Evolutionary conservation across 331 rosid species (phyloP).

Genomic region (Spiraea crenata): DNA sequence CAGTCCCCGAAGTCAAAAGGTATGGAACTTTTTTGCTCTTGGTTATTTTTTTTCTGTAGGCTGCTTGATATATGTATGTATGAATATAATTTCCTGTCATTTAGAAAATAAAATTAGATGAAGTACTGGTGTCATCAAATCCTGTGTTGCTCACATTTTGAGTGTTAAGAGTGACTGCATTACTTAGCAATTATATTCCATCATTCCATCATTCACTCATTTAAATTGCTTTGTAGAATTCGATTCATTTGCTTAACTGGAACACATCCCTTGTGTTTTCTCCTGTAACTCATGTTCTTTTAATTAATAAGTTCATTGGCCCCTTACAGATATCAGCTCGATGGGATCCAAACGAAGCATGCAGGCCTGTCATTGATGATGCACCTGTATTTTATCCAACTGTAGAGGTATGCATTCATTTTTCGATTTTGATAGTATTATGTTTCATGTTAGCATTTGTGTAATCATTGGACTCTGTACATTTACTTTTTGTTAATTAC

Average conservation of each 20-base stretch:
- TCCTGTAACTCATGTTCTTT: not conserved
- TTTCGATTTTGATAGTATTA: slow-evolving; percentile 9
- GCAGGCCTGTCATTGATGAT: slow-evolving; percentile 72
- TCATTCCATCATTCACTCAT: not conserved
- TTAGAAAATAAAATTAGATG: not conserved
- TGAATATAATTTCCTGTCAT: not conserved
- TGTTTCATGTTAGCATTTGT: not conserved
- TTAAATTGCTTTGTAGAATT: slow-evolving; percentile 2
- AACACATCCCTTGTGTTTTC: slow-evolving; percentile 1
- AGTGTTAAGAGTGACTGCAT: not conserved
- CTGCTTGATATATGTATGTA: not conserved
- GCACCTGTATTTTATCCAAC: slow-evolving; percentile 91
- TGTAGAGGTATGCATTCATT: slow-evolving; percentile 47
- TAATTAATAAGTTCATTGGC: slow-evolving; percentile 20
- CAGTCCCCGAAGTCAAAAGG: slow-evolving; percentile 43
- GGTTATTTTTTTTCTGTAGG: not conserved
- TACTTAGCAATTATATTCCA: not conserved
- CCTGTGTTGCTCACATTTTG: not conserved
- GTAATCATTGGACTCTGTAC: not conserved
- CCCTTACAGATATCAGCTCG: slow-evolving; percentile 63
- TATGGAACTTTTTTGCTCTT: slow-evolving; percentile 8
- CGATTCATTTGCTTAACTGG: slow-evolving; percentile 5
- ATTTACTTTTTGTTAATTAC: slow-evolving; percentile 8
- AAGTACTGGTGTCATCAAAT: not conserved
- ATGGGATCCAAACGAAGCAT: slow-evolving; percentile 76